These are phyloP conservation scores for Metarhizium guizhouense DNA, from an alignment of 2,329 filamentous ascomycete species.

Conservation along the genomic window DNA sequence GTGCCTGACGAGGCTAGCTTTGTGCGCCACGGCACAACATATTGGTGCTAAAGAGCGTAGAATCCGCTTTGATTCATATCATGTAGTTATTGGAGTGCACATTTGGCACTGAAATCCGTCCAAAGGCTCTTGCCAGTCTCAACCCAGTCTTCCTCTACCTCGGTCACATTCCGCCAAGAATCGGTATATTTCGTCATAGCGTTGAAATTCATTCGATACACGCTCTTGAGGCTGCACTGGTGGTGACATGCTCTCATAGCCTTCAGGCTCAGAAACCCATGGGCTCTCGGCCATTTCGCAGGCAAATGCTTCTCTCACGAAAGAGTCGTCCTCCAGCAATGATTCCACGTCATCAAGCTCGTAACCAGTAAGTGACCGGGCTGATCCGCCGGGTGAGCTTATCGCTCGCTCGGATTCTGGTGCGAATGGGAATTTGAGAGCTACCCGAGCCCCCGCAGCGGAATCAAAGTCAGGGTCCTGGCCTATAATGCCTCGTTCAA, in stretches of 20 bases:
- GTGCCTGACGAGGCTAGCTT: background rate
- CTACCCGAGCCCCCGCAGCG: slow-evolving; percentile 59
- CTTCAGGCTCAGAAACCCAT: slow-evolving; percentile 39
- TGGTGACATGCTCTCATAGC: slow-evolving; percentile 43
- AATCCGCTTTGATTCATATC: slow-evolving; percentile 2
- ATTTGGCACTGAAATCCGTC: background rate
- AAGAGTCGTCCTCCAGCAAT: slow-evolving; percentile 24
- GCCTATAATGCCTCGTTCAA: slow-evolving; percentile 67
- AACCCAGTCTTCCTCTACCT: slow-evolving; percentile 23
- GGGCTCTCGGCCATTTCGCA: slow-evolving; percentile 34
- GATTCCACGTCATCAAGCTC: slow-evolving; percentile 28
- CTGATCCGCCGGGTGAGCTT: slow-evolving; percentile 39
- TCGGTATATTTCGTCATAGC: slow-evolving; percentile 47
- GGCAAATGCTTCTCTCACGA: slow-evolving; percentile 30
- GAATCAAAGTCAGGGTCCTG: slow-evolving; percentile 69
- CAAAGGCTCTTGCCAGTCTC: slow-evolving; percentile 1
- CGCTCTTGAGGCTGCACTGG: slow-evolving; percentile 34
- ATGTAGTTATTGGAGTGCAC: background rate
- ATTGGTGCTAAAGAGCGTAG: slow-evolving; percentile 15
- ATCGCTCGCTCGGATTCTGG: slow-evolving; percentile 38
- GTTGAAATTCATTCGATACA: slow-evolving; percentile 41
- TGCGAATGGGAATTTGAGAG: slow-evolving; percentile 80
- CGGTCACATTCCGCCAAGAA: slow-evolving; percentile 51
- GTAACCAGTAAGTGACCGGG: slow-evolving; percentile 34
- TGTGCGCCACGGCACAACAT: background rate